Evolutionary conservation across 805 yeast genomes (phyloP).

Genomic region (Lipomyces kockii): DNA sequence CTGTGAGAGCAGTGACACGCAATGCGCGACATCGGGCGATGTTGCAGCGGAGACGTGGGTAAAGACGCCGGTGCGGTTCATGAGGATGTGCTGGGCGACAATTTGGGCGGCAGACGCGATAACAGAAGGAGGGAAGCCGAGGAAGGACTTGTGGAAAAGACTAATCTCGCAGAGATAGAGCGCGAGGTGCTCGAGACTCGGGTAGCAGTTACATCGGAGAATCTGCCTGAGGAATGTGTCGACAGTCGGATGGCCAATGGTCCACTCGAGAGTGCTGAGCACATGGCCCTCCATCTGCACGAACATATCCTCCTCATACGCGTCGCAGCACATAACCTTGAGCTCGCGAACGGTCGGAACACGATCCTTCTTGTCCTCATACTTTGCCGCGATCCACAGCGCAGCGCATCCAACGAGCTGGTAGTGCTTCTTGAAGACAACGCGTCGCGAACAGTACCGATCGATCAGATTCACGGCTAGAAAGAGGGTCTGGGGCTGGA

Average conservation of each 20-base stretch:
- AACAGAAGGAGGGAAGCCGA: conserved; percentile 42
- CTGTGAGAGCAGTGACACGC: conserved; percentile 46
- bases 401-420: conserved; percentile 91
- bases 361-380: conserved; percentile 73
- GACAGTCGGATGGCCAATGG: conserved; percentile 64
- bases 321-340: conserved; percentile 70
- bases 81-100: conserved; percentile 42
- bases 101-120: conserved; percentile 47
- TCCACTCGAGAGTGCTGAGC: conserved; percentile 73
- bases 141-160: conserved; percentile 43
- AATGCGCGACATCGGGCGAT: conserved; percentile 40
- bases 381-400: conserved; percentile 88
- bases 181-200: conserved; percentile 40
- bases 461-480: conserved; percentile 79
- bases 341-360: conserved; percentile 76
- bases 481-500: conserved; percentile 68
- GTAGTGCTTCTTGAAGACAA: conserved; percentile 82
- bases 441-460: conserved; percentile 85
- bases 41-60: not conserved
- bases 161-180: conserved; percentile 48
- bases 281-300: conserved; percentile 80
- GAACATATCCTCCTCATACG: conserved; percentile 64
- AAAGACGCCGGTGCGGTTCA: conserved; percentile 12
- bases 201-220: conserved; percentile 19
- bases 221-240: conserved; percentile 50